Base-by-base conservation (phyloP, 1,139 yeast genomes). In the Debaryomycetaceae sp. region DNA sequence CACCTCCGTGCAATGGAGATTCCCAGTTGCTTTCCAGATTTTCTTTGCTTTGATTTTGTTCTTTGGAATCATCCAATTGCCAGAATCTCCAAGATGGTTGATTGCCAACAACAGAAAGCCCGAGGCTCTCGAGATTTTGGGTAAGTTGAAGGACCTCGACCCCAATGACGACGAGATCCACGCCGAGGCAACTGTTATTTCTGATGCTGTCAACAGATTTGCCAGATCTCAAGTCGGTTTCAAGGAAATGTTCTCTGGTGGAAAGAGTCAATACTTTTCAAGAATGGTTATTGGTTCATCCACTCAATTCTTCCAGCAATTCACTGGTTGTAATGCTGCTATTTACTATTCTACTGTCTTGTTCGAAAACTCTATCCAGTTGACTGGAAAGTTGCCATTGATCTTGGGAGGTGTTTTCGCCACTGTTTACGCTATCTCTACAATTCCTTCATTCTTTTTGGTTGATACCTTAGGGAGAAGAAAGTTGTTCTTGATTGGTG, bases 381-480 rank as follows among this genome's bases (percentile, higher is more conserved):
- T 69, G 51, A 69, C 61, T 26, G 70, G 76, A 58, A 69, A 76
- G 55, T 60, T 78, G 49, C 63, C 83, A 11, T 67, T 78, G 57
- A 64, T 79, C 47, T 61, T 79, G 51, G 83, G 83, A 52, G 84
- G 84, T 66, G 79, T 78, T 36, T 75, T 76, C 50, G 67, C 82
- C 30, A 76, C 81, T 39, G 62, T 78, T 41, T 83, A 82, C 49
- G 77, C 83, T 19, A 47, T 81, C 19, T 68, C 77, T 40, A 77
- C 87, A 28, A 66, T 78, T 50, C 81, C 83, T 33, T 76, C 84
- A 2, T 76, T 75, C 59, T 78, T 77, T 62, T 56, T 78, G 53
- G 67, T 81, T 54, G 89, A 84, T 53, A 67, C 73, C 38, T 58
- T 82, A 33, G 81, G 81, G 51, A 83, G 86, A 56, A 79, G 92